Conservation (phyloP, 345 rosid genomes). For the Corchorus olitorius region DNA sequence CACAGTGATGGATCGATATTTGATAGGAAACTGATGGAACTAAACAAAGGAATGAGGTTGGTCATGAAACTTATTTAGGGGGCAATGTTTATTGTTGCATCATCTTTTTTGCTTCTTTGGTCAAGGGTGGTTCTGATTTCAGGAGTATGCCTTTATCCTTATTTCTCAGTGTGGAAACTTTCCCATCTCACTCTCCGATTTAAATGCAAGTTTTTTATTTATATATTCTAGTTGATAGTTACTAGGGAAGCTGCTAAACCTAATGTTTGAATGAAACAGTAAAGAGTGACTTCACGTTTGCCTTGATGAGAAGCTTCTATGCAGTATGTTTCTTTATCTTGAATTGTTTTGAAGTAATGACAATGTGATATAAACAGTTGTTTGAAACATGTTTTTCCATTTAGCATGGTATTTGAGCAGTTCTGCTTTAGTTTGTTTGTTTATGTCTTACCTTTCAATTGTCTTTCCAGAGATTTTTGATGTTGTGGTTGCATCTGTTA, state of each 20-base stretch:
- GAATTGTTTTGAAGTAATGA: neutral
- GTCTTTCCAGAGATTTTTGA: neutral
- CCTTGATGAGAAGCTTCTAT: neutral
- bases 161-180: neutral
- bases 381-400: neutral
- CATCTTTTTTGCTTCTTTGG: neutral
- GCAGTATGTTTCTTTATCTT: neutral
- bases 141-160: neutral
- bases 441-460: neutral
- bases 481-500: neutral
- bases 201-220: neutral
- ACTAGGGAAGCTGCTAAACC: neutral
- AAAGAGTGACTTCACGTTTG: neutral
- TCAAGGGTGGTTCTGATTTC: neutral
- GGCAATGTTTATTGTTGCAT: neutral
- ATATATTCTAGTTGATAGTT: neutral
- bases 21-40: neutral
- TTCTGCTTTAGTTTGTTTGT: neutral
- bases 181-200: neutral
- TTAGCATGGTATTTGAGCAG: neutral
- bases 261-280: neutral
- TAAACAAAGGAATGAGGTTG: neutral
- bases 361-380: neutral
- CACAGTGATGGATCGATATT: neutral
- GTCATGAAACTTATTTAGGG: neutral